Evolutionary conservation across 2,329 filamentous ascomycete genomes (phyloP), one percentile per base, ranked within the genome.

Genomic region (Epicoccum sorghinum): DNA sequence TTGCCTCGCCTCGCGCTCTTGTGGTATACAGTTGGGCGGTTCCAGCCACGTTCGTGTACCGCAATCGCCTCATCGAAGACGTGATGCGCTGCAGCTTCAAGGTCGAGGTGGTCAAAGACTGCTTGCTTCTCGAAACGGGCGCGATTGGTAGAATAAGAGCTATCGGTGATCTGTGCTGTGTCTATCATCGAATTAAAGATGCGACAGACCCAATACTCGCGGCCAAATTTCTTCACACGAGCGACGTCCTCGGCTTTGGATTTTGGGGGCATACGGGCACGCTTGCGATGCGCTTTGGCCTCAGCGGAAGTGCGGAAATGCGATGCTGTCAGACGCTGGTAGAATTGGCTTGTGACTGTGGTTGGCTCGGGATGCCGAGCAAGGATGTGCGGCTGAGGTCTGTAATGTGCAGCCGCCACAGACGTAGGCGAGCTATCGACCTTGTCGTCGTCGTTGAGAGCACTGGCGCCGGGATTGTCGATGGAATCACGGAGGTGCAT

Each of bases 151-250:
- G 64, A 67, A 67, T 0, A 25, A 1, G 4, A 23, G 32, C 58
- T 37, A 51, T 72, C 70, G 36, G 41, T 55, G 30, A 68, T 55
- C 25, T 50, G 3, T 23, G 37, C n/a, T 9, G 58, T 47, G 52
- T 68, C 55, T 53, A 71, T 66, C 58, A 72, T 71, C 42, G 69
- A 48, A 2, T 69, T 53, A 58, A 68, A 71, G 47, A 72, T 60
- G 9, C 62, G 61, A n/a, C 53, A 53, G 4, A 70, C 68, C 70
- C 70, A 72, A 61, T 67, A 68, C 7, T 55, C 49, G n/a, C 68
- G 66, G 12, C 67, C 66, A 30, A 53, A 48, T 5, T 42, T 33
- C 38, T 64, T 65, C 25, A 72, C 68, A 12, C 57, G 60, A 6
- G 54, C 43, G 25, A 69, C 9, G 44, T 71, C 65, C 0, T 38